phyloP scores from a whole-genome alignment of 768 basidiomycete species.

The Collybia sp. region DNA sequence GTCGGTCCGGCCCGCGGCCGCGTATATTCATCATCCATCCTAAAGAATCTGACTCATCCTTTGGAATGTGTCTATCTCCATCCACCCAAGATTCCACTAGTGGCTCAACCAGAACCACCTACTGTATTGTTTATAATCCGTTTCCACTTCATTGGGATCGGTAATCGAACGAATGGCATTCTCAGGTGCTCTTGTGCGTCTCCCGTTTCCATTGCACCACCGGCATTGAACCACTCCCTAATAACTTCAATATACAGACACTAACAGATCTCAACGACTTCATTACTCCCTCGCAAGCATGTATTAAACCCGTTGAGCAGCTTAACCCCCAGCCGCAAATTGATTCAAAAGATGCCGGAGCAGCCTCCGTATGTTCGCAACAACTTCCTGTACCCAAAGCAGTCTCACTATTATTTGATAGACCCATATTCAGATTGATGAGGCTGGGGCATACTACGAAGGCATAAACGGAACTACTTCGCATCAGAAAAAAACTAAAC shows the following conservation, averaged over 20 bases:
- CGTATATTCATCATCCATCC: no score
- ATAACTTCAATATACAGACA: conserved; percentile 42
- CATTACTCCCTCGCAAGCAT: conserved; percentile 92
- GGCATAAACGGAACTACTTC: conserved; percentile 35
- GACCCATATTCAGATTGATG: conserved; percentile 93
- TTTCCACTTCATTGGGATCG: no score
- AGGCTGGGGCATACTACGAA: conserved; percentile 84
- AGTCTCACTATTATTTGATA: conserved; percentile 22
- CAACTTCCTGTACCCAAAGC: neutral
- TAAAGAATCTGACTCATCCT: no score
- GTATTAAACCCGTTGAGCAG: conserved; percentile 88
- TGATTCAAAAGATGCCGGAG: conserved; percentile 25
- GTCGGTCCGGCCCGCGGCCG: no score
- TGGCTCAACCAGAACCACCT: neutral
- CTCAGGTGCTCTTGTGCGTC: conserved; percentile 77
- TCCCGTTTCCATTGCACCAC: neutral
- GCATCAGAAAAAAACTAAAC: conserved; percentile 34
- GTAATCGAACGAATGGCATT: conserved; percentile 56
- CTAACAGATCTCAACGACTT: conserved; percentile 96
- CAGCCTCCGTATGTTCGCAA: conserved; percentile 27
- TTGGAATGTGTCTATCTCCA: neutral
- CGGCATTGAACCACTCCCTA: conserved; percentile 6
- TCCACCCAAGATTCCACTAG: neutral
- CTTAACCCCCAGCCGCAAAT: conserved; percentile 22
- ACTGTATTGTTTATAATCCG: no score